Base-by-base conservation (phyloP, 441 rosid species). In the Pelargonium fulgidum region DNA sequence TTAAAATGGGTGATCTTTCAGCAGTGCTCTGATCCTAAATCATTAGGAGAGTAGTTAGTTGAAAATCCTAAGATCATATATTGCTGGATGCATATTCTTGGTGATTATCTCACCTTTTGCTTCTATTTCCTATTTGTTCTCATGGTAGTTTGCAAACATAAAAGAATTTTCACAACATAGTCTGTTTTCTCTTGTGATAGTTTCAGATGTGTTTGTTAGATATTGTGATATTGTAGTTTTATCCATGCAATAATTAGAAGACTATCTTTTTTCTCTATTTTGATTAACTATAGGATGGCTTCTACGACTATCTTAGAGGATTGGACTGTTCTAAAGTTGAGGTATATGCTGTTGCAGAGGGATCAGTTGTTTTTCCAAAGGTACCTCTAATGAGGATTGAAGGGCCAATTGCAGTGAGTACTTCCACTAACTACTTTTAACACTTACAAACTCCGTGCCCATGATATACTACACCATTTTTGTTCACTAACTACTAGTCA, bases 301-400 rank as follows among this genome's bases (percentile, higher is more conserved):
- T 91, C 79, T 80, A 78, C 14, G 81, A 83, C 75, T 93, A 87
- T 82, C 95, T 93, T 67, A 80, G 92, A 81, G 87, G 86, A 44
- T 75, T 93, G 63, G 88, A 93, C 77, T 91, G 99, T 77, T 89
- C 95, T 71, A 92, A 88, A 58, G 91, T 93, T 73, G 93, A 93
- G 84, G 85, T 91, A 4, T 86, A 87, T 84, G 90, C 99, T 68
- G 77, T 88, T 78, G 65, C 95, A 1, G 97, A 93, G 82, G 99
- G 99, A 50, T 75, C 95, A 8, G 96, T 88, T 70, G 99, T 91
- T 80, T 93, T 93, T 78, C 97, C 99, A 2, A 93, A 93, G 82
- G 92, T 93, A 42, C 99, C 98, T 72, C 80, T 93, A 64, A 75
- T 93, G 76, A 82, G 97, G 81, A 81, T 93, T 59, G 97, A 89